phyloP scores from a whole-genome alignment of 75 land plant genomes.

The Picea glauca region DNA sequence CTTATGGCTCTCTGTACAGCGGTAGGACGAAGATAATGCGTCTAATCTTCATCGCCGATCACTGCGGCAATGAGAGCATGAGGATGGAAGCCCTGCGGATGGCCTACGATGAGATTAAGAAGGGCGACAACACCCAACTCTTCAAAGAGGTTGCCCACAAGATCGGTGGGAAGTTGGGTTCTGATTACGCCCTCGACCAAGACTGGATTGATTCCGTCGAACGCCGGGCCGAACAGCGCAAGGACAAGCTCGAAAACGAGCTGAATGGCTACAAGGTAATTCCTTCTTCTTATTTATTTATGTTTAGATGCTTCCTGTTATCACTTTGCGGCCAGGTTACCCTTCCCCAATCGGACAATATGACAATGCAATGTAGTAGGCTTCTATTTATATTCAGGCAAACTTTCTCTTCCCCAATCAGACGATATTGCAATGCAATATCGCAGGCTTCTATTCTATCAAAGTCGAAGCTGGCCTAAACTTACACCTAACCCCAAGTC shows the following conservation, averaged over 20 bases:
- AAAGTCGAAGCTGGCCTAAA: no score
- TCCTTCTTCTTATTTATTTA: not conserved
- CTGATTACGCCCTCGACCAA: conserved; percentile 44
- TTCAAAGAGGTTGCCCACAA: conserved; percentile 70
- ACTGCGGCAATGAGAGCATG: conserved; percentile 40
- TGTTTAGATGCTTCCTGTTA: no score
- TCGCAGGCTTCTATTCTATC: no score
- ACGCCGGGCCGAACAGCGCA: conserved; percentile 62
- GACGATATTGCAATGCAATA: no score
- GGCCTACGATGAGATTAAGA: conserved; percentile 88
- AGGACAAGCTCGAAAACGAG: conserved; percentile 90
- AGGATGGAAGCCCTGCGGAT: conserved; percentile 85
- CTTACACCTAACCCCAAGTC: no score
- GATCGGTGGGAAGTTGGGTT: conserved; percentile 57
- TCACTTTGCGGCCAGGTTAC: no score
- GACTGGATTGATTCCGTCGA: conserved; percentile 79
- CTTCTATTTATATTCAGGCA: no score
- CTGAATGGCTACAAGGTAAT: conserved; percentile 76
- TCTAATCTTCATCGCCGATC: conserved; percentile 83
- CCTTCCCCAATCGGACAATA: not conserved
- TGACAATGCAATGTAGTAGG: no score
- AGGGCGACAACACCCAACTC: conserved; percentile 75
- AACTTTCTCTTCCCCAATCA: no score
- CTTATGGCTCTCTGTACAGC: conserved; percentile 80
- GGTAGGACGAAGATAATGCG: conserved; percentile 75